Conservation (phyloP, 495 filamentous ascomycete genomes). For the Cercophora samala region DNA sequence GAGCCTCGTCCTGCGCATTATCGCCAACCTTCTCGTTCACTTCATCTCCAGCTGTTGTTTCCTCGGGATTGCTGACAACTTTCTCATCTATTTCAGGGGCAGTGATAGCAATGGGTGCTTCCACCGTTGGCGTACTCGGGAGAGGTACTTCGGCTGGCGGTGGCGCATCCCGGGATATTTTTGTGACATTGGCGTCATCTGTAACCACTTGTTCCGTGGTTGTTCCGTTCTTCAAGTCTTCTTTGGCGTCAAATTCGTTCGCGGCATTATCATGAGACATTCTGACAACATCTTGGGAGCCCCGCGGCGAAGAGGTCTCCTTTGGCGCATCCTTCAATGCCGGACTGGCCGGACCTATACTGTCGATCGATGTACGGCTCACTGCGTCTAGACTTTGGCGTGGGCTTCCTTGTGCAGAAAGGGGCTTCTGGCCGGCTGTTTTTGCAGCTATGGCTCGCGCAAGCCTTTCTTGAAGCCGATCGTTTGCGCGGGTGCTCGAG, state of each 20-base stretch:
- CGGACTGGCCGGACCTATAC: slow-evolving; percentile 21
- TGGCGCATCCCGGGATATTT: slow-evolving; percentile 8
- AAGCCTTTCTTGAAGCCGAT: slow-evolving; percentile 80
- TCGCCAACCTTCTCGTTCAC: slow-evolving; percentile 39
- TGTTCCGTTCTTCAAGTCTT: slow-evolving; percentile 5
- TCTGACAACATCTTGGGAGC: slow-evolving; percentile 24
- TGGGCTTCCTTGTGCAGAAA: slow-evolving; percentile 31
- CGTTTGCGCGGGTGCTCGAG: slow-evolving; percentile 60
- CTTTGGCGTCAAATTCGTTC: neutral
- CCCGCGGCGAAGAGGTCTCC: slow-evolving; percentile 19
- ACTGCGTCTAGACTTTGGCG: slow-evolving; percentile 35
- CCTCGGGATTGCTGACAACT: neutral
- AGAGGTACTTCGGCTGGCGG: slow-evolving; percentile 2
- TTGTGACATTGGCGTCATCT: slow-evolving; percentile 10
- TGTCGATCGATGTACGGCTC: slow-evolving; percentile 32
- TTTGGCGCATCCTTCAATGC: slow-evolving; percentile 16
- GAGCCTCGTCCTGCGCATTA: slow-evolving; percentile 56
- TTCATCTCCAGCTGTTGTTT: slow-evolving; percentile 8
- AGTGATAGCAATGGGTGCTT: slow-evolving; percentile 1
- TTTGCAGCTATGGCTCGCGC: slow-evolving; percentile 59
- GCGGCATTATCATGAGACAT: slow-evolving; percentile 17
- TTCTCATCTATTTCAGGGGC: neutral
- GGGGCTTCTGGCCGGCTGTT: slow-evolving; percentile 21
- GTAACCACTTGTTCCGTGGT: neutral
- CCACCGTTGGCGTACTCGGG: neutral